Evolutionary conservation across 139 green algal genomes (phyloP).

Genomic region (Chlamydomonas schloesseri): DNA sequence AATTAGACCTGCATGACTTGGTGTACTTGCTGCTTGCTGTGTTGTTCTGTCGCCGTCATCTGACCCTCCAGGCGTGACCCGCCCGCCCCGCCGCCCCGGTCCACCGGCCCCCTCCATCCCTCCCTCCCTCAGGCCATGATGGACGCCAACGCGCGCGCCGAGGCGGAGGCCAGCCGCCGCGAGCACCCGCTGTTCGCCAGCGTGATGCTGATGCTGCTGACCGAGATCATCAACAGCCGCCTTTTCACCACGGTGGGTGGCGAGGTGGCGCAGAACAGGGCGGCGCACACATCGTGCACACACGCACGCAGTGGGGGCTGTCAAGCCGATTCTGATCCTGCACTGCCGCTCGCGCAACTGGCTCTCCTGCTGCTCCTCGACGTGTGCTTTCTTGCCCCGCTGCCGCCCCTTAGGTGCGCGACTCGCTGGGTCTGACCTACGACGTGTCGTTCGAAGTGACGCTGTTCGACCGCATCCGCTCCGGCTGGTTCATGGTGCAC

Average conservation of each 20-base stretch:
- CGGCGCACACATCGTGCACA: no score
- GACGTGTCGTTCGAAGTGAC: conserved; percentile 97
- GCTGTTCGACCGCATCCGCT: conserved; percentile 65
- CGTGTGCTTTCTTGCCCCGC: background rate
- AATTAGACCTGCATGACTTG: no score
- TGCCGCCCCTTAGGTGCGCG: conserved; percentile 70
- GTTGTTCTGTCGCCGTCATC: no score
- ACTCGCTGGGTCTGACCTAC: conserved; percentile 97
- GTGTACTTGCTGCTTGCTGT: no score
- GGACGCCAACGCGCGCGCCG: background rate
- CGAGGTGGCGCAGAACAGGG: background rate
- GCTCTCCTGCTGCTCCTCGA: no score
- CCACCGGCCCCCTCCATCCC: no score
- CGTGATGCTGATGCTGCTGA: conserved; percentile 79
- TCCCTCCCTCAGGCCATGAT: conserved; percentile 10
- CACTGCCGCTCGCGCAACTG: no score
- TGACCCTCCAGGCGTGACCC: no score
- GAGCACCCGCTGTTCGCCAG: conserved; percentile 91
- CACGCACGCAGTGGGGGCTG: no score
- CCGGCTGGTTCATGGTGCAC: conserved; percentile 83
- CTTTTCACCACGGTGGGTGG: conserved; percentile 93
- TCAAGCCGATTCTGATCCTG: no score
- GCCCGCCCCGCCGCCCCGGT: no score
- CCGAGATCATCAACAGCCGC: conserved; percentile 95
- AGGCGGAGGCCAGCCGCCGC: conserved; percentile 36